phyloP scores from a whole-genome alignment of 2,329 filamentous ascomycete genomes.

The Xylariales sp. region DNA sequence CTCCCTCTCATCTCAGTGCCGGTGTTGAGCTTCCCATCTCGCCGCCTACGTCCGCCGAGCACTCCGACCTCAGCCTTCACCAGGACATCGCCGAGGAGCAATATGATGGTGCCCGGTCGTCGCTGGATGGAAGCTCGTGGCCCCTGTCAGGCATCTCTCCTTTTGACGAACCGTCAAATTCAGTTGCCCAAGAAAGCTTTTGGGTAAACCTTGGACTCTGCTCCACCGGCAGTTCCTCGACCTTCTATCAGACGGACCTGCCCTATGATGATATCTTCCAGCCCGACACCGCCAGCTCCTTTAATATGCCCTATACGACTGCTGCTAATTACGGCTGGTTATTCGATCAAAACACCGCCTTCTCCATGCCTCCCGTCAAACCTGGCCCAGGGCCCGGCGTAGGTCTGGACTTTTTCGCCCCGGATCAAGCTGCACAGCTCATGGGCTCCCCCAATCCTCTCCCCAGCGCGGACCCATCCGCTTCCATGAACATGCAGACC shows the following conservation, averaged over 20 bases:
- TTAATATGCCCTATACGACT: constrained; percentile 62
- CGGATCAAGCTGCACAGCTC: not conserved
- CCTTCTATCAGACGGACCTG: constrained; percentile 21
- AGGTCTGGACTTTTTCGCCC: not conserved
- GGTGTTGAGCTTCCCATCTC: constrained; percentile 6
- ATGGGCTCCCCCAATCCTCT: not conserved
- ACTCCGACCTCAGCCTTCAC: constrained; percentile 5
- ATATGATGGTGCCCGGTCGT: constrained; percentile 9
- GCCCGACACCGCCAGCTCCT: constrained; percentile 58
- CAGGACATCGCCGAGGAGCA: constrained; percentile 11
- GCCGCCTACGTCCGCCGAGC: constrained; percentile 4
- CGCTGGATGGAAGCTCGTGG: constrained; percentile 4
- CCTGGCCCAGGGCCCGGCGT: not conserved
- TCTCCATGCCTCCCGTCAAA: too few relatives aligned
- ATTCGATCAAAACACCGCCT: constrained; percentile 40
- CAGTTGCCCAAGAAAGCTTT: constrained; percentile 10
- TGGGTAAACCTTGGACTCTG: constrained; percentile 19
- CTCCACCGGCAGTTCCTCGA: constrained; percentile 16
- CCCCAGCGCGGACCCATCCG: not conserved
- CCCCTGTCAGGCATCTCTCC: constrained; percentile 3
- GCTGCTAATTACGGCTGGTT: constrained; percentile 60
- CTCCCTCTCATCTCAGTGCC: not conserved
- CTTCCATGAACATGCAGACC: not conserved
- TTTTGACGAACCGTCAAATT: constrained; percentile 10
- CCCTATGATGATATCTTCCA: constrained; percentile 52